Percentiles rank a stretch among this genome's conserved stretches.
phyloP scores from a whole-genome alignment of 768 basidiomycete species.

The Russula sp. region DNA sequence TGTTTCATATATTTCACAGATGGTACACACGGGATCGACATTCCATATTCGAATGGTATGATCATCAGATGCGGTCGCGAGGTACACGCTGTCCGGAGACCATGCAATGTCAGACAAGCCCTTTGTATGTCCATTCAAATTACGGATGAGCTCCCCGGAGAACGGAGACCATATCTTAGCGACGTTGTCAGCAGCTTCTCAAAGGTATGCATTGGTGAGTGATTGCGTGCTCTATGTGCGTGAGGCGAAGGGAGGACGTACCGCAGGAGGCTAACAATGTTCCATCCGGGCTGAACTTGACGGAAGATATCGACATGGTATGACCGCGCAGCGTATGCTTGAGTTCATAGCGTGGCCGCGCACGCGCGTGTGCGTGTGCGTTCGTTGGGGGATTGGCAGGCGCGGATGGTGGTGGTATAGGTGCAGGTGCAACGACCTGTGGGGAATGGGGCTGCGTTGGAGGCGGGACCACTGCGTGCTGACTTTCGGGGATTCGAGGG shows the following conservation, averaged over 20 bases:
- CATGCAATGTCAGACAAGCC: slow-evolving; percentile 88
- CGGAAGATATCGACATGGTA: slow-evolving; percentile 74
- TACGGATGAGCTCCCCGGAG: slow-evolving; percentile 69
- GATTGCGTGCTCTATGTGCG: neutral
- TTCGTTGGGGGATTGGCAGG: slow-evolving; percentile 8
- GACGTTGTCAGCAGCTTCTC: slow-evolving; percentile 61
- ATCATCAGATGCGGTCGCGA: slow-evolving; percentile 93
- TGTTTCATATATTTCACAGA: neutral
- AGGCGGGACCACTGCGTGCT: slow-evolving; percentile 36
- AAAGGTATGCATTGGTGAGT: neutral
- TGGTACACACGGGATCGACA: slow-evolving; percentile 58
- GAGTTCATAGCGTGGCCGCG: slow-evolving; percentile 60
- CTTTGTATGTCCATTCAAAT: slow-evolving; percentile 65
- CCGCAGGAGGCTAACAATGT: slow-evolving; percentile 80
- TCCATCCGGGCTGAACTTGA: slow-evolving; percentile 90
- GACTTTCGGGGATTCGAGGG: slow-evolving; percentile 62
- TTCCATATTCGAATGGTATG: slow-evolving; percentile 85
- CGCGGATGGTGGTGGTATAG: neutral
- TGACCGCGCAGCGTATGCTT: slow-evolving; percentile 68
- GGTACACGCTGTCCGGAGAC: slow-evolving; percentile 72
- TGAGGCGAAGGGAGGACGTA: slow-evolving; percentile 30
- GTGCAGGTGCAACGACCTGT: slow-evolving; percentile 23
- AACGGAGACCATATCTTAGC: slow-evolving; percentile 82
- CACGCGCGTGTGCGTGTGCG: slow-evolving; percentile 30
- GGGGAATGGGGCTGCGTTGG: slow-evolving; percentile 32